Evolutionary conservation across 495 filamentous ascomycete genomes (phyloP), one percentile per base, ranked within the genome.

Genomic region (Podospora comata): DNA sequence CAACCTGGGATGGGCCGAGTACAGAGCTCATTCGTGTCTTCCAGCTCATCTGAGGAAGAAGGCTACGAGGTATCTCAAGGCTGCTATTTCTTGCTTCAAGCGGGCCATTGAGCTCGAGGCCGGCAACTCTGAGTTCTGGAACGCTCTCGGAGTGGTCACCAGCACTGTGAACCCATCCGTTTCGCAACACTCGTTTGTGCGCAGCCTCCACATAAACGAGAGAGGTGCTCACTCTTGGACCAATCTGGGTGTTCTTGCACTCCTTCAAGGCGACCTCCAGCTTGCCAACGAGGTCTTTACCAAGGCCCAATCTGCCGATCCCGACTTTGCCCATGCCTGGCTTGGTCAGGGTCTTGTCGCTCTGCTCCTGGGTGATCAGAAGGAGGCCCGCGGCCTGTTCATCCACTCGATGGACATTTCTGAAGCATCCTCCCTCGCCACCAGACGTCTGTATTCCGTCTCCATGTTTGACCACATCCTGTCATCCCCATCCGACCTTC

Each of bases 41-140:
- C 82, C 85, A 23, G 48, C 73, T 1, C 71, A 75, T 9, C 72
- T 84, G 9, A 81, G 81, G 44, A 81, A 86, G 70, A 81, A 80
- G 70, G 73, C 82, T 2, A 86, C 84, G 18, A 89, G 83, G 65
- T 92, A 91, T 69, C 82, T 96, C 26, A 94, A 90, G 77, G 89
- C 92, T 26, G 85, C 94, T 26, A 89, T 98, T 64, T 86, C 90
- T 30, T 96, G 93, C 77, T 99, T 99, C 86, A 99, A 98, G 79
- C 85, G 92, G 63, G 91, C 96, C 4, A 98, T 99, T 73, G 96
- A 98, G 78, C 80, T 97, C 2, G 95, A 99, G 76, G 90, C 96
- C 6, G 91, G 93, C 32, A 99, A 98, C 74, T 82, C 93, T 0
- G 95, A 99, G 72, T 99, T 98, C 78, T 99, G 95, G 95, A 97